Percentiles rank a stretch among this genome's conserved stretches.
Evolutionary conservation across 352 stramenopile species (phyloP).

Genomic region (Globisporangium viniferum): DNA sequence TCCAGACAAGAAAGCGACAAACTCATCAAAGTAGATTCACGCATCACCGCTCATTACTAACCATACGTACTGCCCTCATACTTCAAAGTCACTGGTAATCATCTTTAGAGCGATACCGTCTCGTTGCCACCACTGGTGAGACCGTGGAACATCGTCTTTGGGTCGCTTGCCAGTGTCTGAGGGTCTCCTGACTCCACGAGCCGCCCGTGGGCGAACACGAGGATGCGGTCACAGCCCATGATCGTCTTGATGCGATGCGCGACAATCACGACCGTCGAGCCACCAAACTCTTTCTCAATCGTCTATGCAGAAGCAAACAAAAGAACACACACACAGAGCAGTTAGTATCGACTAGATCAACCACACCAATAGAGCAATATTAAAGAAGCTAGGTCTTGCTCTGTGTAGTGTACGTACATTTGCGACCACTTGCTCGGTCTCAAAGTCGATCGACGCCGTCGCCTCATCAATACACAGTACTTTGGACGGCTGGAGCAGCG

Average conservation of each 20-base stretch:
- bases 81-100: not conserved
- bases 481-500: slow-evolving; percentile 87
- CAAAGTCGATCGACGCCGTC: slow-evolving; percentile 88
- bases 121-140: slow-evolving; percentile 24
- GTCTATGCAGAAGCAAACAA: slow-evolving; percentile 36
- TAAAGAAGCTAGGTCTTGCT: not conserved
- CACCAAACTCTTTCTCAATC: slow-evolving; percentile 90
- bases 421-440: slow-evolving; percentile 79
- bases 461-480: slow-evolving; percentile 93
- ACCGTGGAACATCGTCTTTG: slow-evolving; percentile 39
- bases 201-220: slow-evolving; percentile 57
- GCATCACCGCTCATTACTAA: not conserved
- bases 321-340: not conserved
- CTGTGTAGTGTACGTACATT: slow-evolving; percentile 29
- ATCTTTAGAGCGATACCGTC: not conserved
- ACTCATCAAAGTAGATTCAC: not conserved
- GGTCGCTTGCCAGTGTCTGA: slow-evolving; percentile 27
- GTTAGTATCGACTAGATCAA: not conserved
- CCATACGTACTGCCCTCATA: not conserved
- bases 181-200: slow-evolving; percentile 54
- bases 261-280: slow-evolving; percentile 96
- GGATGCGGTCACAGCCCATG: slow-evolving; percentile 89
- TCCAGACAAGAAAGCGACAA: not conserved
- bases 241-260: slow-evolving; percentile 97
- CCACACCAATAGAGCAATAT: not conserved